Evolutionary conservation across 768 basidiomycete genomes (phyloP), one percentile per base, ranked within the genome.

Genomic region (Collybia sp.): DNA sequence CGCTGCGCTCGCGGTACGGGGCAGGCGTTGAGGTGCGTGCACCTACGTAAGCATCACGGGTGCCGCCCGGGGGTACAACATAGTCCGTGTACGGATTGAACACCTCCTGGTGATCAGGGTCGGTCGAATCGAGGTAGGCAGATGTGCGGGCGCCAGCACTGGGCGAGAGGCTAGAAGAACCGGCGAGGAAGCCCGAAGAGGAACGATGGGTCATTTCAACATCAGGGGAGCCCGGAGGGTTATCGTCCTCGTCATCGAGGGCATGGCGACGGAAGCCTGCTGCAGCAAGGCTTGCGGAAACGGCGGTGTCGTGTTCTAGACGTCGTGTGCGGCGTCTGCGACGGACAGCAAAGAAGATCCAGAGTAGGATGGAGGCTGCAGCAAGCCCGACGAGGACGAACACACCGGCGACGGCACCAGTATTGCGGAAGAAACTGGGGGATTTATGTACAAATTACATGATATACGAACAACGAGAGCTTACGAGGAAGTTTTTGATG

Each of bases 361-460:
- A 88, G 40, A 89, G 69, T 34, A 81, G 56, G 45, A 80, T 89
- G 40, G 75, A 80, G 16, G 78, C 82, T 20, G 68, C 82, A 3
- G 89, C 84, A 15, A 98, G 73, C 20, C 93, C 94, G 13, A 94
- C 88, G 12, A 93, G 82, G 33, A 91, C 80, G 56, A 96, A 98
- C 6, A 93, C 88, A 38, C 89, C 95, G 1, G 86, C 86, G 2
- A 97, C 93, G 10, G 93, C 94, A 15, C 92, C 92, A 17, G 85
- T 88, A 59, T 95, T 89, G 42, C 63, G 63, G 65, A 95, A 94
- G 69, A 96, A 98, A 46, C 88, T 90, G 47, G n/a, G 17, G 43
- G 32, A 15, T 52, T 25, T 25, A 38, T 36, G 35, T 13, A 42
- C 54, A 41, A 56, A 51, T 30, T 42, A 32, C 31, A 19, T 45